Evolutionary conservation across 176 grass and related monocot genomes (phyloP).

Genomic region (Rhynchospora breviuscula): DNA sequence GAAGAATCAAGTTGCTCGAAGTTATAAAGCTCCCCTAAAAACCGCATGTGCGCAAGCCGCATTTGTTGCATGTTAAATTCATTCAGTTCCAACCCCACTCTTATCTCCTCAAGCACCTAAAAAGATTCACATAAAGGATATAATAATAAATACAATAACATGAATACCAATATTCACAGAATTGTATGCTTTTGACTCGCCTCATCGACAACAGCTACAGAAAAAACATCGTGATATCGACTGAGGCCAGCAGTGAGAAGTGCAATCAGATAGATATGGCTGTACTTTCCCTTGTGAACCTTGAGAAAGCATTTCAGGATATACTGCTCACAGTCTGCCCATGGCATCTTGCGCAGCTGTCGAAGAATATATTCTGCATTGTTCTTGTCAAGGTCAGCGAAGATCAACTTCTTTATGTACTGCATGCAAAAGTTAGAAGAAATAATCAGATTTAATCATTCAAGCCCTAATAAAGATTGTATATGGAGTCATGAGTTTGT

Average conservation of each 20-base stretch:
- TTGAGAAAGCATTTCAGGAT: conserved; percentile 95
- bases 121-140: conserved; percentile 31
- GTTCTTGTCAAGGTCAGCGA: conserved; percentile 94
- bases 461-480: conserved; percentile 9
- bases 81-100: conserved; percentile 86
- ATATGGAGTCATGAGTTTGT: conserved; percentile 3
- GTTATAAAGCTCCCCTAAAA: conserved; percentile 95
- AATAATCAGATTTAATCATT: background rate
- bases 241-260: conserved; percentile 83
- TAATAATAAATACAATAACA: conserved; percentile 21
- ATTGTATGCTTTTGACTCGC: conserved; percentile 32
- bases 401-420: conserved; percentile 97
- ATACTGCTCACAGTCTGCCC: conserved; percentile 82
- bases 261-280: conserved; percentile 89
- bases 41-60: conserved; percentile 79
- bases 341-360: conserved; percentile 93
- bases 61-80: conserved; percentile 94
- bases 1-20: conserved; percentile 86
- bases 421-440: conserved; percentile 30
- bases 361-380: conserved; percentile 84
- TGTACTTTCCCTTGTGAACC: conserved; percentile 98
- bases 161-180: conserved; percentile 3
- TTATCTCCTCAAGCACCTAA: conserved; percentile 97
- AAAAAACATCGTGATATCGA: conserved; percentile 85
- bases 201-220: conserved; percentile 81